A percentile compares a stretch with the other conserved stretches of the same genome.
These are phyloP conservation scores for Toxicodendron radicans DNA, from an alignment of 345 rosid genomes.

Conservation along the genomic window DNA sequence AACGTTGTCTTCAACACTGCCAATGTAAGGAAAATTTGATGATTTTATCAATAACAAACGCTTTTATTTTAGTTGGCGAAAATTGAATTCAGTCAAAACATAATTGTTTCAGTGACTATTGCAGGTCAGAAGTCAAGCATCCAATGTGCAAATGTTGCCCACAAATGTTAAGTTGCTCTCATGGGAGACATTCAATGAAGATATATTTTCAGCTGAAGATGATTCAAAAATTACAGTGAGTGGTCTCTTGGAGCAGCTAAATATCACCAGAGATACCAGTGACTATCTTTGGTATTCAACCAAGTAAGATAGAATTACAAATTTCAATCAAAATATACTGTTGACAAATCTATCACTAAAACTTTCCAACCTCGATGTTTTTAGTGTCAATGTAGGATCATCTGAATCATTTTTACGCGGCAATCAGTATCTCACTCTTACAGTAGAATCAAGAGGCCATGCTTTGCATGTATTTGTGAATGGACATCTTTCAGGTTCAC, in stretches of 20 bases:
- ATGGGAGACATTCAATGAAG: slow-evolving; percentile 59
- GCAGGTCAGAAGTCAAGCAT: slow-evolving; percentile 42
- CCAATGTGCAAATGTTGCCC: slow-evolving; percentile 40
- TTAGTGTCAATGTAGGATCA: slow-evolving; percentile 45
- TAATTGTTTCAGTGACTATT: neutral
- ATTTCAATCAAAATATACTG: neutral
- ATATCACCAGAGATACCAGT: slow-evolving; percentile 58
- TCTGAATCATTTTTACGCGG: slow-evolving; percentile 51
- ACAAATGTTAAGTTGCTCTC: slow-evolving; percentile 29
- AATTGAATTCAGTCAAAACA: too few relatives aligned
- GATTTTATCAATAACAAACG: neutral
- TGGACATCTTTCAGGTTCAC: slow-evolving; percentile 66
- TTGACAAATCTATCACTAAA: neutral
- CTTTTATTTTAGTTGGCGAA: too few relatives aligned
- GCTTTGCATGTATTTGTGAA: slow-evolving; percentile 77
- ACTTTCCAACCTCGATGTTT: slow-evolving; percentile 4
- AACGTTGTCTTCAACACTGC: slow-evolving; percentile 41
- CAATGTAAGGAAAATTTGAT: slow-evolving; percentile 36
- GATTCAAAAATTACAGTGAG: slow-evolving; percentile 34
- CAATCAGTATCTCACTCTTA: slow-evolving; percentile 50
- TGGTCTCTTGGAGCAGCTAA: slow-evolving; percentile 66
- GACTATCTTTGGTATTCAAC: slow-evolving; percentile 73
- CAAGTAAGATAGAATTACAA: slow-evolving; percentile 36
- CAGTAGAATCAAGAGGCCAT: slow-evolving; percentile 69
- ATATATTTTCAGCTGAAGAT: slow-evolving; percentile 36